Base-by-base conservation (phyloP, 1,139 yeast species). In the Blastobotrys malaysiensis region DNA sequence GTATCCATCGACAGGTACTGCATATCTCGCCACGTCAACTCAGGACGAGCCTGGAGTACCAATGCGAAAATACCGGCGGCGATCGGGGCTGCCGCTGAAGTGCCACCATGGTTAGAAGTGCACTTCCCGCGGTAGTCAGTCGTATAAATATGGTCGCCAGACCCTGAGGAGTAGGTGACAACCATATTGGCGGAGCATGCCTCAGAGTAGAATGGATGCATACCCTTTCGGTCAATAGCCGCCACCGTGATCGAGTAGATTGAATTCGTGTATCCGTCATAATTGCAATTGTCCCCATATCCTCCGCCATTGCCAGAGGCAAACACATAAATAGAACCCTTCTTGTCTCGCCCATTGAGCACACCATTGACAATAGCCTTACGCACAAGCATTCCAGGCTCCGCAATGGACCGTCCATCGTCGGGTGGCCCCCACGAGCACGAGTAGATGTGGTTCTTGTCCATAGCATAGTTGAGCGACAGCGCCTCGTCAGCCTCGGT, bases 351-450 rank as follows among this genome's bases (percentile, higher is more conserved):
- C 18, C 99, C 99, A 26, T 86, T 83, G 60, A 81, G 84, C n/a
- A 89, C 77, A 52, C 97, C 97, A 65, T 84, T 85, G 19, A 88
- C 69, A 71, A 95, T 79, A 0, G 99, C 96, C 60, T 87, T 82
- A 63, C 82, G 80, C 9, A 93, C 97, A 39, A 91, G 65, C 43
- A 73, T 68, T 22, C 89, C 88, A 0, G 99, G 99, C 5, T 82
- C 95, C 49, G 88, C 89, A 77, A 93, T 81, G 0, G 96, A 82
- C 57, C 70, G 77, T 0, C 99, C 99, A 68, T 91, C 88, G 69
- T 95, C 99, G 1, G 91, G 81, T 1, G 99, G 99, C 1, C 99
- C 99, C 99, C 99, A 95, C 3, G 97, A 89, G 70, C 99, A 95
- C 2, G 97, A 88, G 69, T 89, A 95, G 44, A 95, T 93, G 69